Base-by-base conservation (phyloP, 2,329 filamentous ascomycete genomes). In the Diaporthe ampelina region DNA sequence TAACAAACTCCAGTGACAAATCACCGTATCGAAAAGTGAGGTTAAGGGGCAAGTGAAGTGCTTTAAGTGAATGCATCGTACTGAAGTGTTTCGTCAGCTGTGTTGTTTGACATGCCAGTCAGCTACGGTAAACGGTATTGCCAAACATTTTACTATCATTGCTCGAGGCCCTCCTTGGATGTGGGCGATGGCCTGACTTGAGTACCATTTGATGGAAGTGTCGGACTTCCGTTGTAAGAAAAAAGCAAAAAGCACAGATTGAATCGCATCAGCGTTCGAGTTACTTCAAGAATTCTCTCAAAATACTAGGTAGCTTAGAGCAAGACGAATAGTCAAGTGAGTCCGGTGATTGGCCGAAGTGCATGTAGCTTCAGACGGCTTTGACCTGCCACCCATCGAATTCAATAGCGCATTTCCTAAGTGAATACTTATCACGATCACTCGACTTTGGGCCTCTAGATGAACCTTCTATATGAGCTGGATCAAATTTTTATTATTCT, bases 21-120 rank as follows among this genome's bases (percentile, higher is more conserved):
- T 24, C 61, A 67, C 15, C 61, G 61, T 45, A 67, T 67, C 50
- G 61, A 67, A 19, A 67, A 67, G 29, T 67, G 29, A 67, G 11
- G 10, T 48, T 50, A 3, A 37, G 45, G 21, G 24, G 21, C 7
- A 10, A n/a, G 8, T 8, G 26, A 11, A 17, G 7, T 37, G 11
- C 29, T 24, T 19, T 1, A 13, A n/a, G 13, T 2, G 9, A 17
- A 24, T 5, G 13, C 7, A 17, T 8, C 43, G 13, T 13, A n/a
- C 7, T 17, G 37, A 8, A 19, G 17, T 65, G 37, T 40, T 40
- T 40, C 10, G 37, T 50, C 2, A 65, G 43, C 19, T 13, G 21
- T 35, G 11, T 52, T 7, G 26, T 15, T 35, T 0, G 7, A 17
- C 37, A 35, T 32, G 19, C 11, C 19, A 35, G n/a, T 19, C 26